A percentile compares a stretch with the other conserved stretches of the same genome.
Conservation (phyloP, 345 rosid species). For the Pistacia integerrima region DNA sequence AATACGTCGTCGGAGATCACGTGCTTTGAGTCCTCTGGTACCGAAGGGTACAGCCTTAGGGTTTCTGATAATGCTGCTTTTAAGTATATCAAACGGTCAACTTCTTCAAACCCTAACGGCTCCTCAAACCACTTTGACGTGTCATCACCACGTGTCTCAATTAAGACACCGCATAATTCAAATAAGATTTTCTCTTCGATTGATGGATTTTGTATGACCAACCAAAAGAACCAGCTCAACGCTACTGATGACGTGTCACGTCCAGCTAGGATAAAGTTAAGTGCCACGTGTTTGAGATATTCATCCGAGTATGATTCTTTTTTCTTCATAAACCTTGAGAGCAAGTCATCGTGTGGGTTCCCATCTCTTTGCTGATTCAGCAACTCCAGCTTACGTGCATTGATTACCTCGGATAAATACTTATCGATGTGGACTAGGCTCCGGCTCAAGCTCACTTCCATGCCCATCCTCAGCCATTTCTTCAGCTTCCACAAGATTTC, state of each 20-base stretch:
- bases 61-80: conserved; percentile 93
- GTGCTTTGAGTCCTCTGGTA: conserved; percentile 89
- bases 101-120: conserved; percentile 73
- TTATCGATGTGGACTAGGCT: conserved; percentile 68
- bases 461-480: conserved; percentile 75
- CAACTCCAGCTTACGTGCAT: conserved; percentile 70
- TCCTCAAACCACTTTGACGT: conserved; percentile 61
- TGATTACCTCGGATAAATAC: conserved; percentile 69
- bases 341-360: conserved; percentile 71
- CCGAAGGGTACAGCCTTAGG: conserved; percentile 85
- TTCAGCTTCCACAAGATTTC: conserved; percentile 80
- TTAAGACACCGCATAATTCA: conserved; percentile 63
- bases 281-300: conserved; percentile 85
- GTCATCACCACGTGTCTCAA: conserved; percentile 72
- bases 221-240: conserved; percentile 91
- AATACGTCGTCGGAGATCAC: conserved; percentile 72
- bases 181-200: conserved; percentile 72
- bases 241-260: conserved; percentile 98
- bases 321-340: conserved; percentile 90
- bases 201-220: conserved; percentile 55
- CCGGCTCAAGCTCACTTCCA: conserved; percentile 82
- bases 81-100: conserved; percentile 68
- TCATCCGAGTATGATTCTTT: conserved; percentile 80
- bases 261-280: conserved; percentile 93
- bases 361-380: conserved; percentile 47